A percentile compares a stretch with the other conserved stretches of the same genome.
These are phyloP conservation scores for Globisporangium ultimum DNA, from an alignment of 352 stramenopile species.

Conservation along the genomic window DNA sequence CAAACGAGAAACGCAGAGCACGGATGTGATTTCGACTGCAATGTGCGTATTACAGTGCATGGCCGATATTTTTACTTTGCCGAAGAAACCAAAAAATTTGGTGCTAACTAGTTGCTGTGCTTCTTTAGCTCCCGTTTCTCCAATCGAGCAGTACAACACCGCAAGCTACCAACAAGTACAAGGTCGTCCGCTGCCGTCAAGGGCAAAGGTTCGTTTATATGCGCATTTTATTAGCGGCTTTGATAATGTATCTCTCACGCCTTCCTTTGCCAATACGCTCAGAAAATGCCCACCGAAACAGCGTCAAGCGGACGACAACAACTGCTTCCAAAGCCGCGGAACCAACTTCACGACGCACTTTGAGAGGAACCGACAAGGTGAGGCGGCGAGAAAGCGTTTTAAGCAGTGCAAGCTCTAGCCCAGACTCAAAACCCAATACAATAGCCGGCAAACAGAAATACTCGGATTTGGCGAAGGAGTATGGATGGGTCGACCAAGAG, in stretches of 20 bases:
- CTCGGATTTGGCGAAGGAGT: slow-evolving; percentile 70
- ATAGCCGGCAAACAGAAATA: slow-evolving; percentile 55
- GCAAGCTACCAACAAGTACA: slow-evolving; percentile 10
- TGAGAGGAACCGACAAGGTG: slow-evolving; percentile 5
- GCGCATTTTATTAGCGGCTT: neutral
- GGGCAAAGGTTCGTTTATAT: slow-evolving; percentile 10
- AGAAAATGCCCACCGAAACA: slow-evolving; percentile 17
- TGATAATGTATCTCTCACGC: too few relatives aligned
- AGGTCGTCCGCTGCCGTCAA: neutral
- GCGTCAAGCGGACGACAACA: slow-evolving; percentile 9
- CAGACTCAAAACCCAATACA: slow-evolving; percentile 6
- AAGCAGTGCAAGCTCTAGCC: slow-evolving; percentile 10
- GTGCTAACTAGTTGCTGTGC: neutral
- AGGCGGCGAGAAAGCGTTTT: slow-evolving; percentile 17
- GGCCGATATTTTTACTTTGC: too few relatives aligned
- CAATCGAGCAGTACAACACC: slow-evolving; percentile 5
- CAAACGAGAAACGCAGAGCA: slow-evolving; percentile 15
- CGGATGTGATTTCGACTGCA: slow-evolving; percentile 10
- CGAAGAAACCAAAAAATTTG: too few relatives aligned
- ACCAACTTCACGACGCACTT: slow-evolving; percentile 5
- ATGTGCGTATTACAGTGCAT: slow-evolving; percentile 3
- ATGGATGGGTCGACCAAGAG: slow-evolving; percentile 74
- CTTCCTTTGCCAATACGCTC: neutral
- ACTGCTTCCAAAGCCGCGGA: slow-evolving; percentile 7
- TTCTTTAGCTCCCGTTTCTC: slow-evolving; percentile 12